Percentiles rank a stretch among this genome's conserved stretches.
These are phyloP conservation scores for Gaillardinia entomophila DNA, from an alignment of 805 yeast species.

Conservation along the genomic window DNA sequence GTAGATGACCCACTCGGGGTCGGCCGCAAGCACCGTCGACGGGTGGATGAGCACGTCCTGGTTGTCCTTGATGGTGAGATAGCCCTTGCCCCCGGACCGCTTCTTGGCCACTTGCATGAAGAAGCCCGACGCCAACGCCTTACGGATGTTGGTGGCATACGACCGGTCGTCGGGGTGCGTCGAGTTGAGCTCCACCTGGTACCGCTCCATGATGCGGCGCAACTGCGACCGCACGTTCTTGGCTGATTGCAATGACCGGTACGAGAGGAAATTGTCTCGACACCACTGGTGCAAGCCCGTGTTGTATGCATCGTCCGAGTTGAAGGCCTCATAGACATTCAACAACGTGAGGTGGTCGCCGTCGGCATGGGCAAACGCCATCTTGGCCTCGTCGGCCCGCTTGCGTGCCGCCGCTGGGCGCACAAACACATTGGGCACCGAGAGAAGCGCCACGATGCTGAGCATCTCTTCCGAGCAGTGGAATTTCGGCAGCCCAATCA, in stretches of 20 bases:
- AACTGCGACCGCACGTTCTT: constrained; percentile 81
- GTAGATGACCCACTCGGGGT: constrained; percentile 89
- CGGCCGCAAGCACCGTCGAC: constrained; percentile 81
- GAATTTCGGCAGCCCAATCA: constrained; percentile 82
- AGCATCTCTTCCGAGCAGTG: constrained; percentile 85
- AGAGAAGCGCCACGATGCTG: constrained; percentile 81
- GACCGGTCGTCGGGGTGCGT: constrained; percentile 59
- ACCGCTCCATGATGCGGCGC: constrained; percentile 73
- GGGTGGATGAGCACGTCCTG: constrained; percentile 96
- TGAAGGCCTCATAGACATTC: constrained; percentile 82
- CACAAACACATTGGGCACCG: constrained; percentile 92
- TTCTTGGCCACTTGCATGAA: constrained; percentile 98
- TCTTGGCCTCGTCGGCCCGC: constrained; percentile 87
- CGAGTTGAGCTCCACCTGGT: constrained; percentile 67
- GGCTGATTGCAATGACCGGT: constrained; percentile 81
- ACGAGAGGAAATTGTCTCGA: constrained; percentile 79
- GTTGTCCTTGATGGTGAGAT: constrained; percentile 87
- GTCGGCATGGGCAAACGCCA: constrained; percentile 82
- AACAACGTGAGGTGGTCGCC: constrained; percentile 92
- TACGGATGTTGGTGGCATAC: constrained; percentile 74
- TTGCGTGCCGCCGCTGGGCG: constrained; percentile 86
- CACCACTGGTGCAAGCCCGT: constrained; percentile 80
- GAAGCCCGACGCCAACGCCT: constrained; percentile 87
- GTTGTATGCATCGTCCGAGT: constrained; percentile 64
- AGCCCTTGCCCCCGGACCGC: constrained; percentile 70